A percentile compares a stretch with the other conserved stretches of the same genome.
Evolutionary conservation across 192 early-diverging fungal genomes (phyloP).

Genomic region (Neocallimastix lanati): DNA sequence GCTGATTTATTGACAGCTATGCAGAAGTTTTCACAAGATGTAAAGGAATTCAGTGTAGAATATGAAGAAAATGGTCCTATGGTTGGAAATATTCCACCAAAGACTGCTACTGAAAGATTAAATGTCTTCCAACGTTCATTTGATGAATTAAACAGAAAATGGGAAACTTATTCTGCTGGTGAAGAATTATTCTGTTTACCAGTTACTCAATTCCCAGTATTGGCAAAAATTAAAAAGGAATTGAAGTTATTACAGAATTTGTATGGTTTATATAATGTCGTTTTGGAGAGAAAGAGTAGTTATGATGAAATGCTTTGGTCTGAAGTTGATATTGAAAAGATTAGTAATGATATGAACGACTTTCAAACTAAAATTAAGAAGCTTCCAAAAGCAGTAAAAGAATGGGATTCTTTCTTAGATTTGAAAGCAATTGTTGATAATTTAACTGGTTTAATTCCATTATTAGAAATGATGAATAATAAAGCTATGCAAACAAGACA

Average conservation of each 20-base stretch:
- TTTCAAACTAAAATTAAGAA: constrained; percentile 51
- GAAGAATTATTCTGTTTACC: constrained; percentile 45
- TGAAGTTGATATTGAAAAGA: constrained; percentile 31
- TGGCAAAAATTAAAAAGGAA: constrained; percentile 41
- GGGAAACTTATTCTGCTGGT: constrained; percentile 45
- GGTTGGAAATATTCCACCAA: constrained; percentile 41
- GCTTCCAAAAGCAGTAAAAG: constrained; percentile 43
- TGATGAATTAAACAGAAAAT: constrained; percentile 46
- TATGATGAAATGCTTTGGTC: constrained; percentile 46
- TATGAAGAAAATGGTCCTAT: constrained; percentile 47
- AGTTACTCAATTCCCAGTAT: constrained; percentile 40
- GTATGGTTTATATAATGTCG: constrained; percentile 46
- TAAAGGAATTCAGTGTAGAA: constrained; percentile 38
- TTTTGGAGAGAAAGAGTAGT: constrained; percentile 26
- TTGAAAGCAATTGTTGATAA: constrained; percentile 42
- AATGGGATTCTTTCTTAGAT: constrained; percentile 45
- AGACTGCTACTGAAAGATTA: constrained; percentile 41
- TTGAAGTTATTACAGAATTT: constrained; percentile 40
- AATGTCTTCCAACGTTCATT: constrained; percentile 46
- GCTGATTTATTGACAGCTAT: constrained; percentile 34
- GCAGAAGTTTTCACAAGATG: constrained; percentile 35
- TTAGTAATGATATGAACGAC: constrained; percentile 28
- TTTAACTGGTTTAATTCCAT: constrained; percentile 29
- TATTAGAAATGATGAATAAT: constrained; percentile 42
- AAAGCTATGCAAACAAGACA: constrained; percentile 41